These are phyloP conservation scores for Stipa capillata DNA, from an alignment of 176 grass and related monocot genomes.

Conservation along the genomic window DNA sequence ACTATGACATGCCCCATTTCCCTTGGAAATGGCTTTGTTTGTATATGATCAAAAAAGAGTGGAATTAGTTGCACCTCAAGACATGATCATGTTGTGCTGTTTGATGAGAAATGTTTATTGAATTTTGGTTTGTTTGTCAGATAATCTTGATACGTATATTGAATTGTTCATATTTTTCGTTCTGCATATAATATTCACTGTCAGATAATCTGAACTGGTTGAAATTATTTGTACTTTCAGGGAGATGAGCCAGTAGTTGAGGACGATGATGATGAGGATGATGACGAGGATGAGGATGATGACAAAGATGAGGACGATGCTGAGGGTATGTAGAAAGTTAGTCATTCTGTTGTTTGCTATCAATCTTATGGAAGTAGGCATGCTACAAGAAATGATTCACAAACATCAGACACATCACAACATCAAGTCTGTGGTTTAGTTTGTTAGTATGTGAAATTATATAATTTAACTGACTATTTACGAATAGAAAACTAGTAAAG, in stretches of 20 bases:
- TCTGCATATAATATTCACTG: neutral
- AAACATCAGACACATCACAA: too few species aligned
- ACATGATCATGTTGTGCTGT: neutral
- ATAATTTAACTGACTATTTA: neutral
- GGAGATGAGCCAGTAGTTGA: constrained; percentile 53
- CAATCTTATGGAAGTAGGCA: neutral
- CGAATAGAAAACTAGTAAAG: too few species aligned
- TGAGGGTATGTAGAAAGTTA: constrained; percentile 28
- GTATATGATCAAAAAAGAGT: neutral
- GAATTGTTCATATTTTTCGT: neutral
- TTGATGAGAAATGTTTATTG: neutral
- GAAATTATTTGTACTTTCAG: neutral
- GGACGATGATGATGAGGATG: constrained; percentile 56
- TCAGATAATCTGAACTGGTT: neutral
- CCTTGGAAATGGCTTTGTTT: neutral
- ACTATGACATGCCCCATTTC: too few species aligned
- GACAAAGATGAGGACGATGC: constrained; percentile 51
- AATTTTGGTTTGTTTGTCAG: neutral
- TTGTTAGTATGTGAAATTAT: too few species aligned
- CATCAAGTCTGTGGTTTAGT: neutral
- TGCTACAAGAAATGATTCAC: too few species aligned
- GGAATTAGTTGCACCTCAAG: too few species aligned
- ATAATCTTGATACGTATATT: neutral
- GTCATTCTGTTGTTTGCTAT: neutral
- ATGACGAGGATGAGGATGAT: constrained; percentile 49